Evolutionary conservation across 257 asterid species (phyloP), one percentile per base, ranked within the genome.

Genomic region (Echites panduratus): DNA sequence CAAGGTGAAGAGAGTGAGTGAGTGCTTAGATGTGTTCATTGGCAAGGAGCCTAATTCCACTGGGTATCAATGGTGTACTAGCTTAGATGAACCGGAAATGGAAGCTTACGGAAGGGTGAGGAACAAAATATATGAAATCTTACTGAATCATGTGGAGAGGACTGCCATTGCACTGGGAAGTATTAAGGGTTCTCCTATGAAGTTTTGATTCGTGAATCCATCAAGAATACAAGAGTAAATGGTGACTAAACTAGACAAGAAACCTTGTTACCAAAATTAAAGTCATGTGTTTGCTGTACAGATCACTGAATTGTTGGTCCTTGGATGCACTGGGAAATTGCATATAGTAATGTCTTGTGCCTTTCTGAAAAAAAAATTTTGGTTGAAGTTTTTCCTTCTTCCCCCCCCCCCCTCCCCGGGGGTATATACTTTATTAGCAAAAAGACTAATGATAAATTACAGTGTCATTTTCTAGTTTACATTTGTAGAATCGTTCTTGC

Each of bases 91-190:
- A 0, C 20, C 79, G 27, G 90, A 80, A 72, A 75, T 61, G 32
- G 88, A 84, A 74, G 84, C 82, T 73, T 87, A 72, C 66, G 75
- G 74, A 47, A 83, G 90, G 75, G 85, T 84, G 73, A 87, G 90
- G 82, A 80, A 84, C 70, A 86, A 89, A 68, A 91, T 89, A 24
- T 91, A 81, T 70, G 88, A 70, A 43, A 89, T 91, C 68, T 65
- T 89, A 62, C 68, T 91, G 66, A 87, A 84, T 52, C 82, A 86
- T 76, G 93, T 89, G 5, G 96, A 91, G 77, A 85, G 89, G 82
- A 89, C 89, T 50, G 83, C 89, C 17, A 78, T 82, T 87, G 87
- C 84, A 49, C 76, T 84, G 41, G 80, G 82, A 70, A 67, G 29
- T 70, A 66, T 61, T 63, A 73, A 29, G 61, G 67, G 76, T 62